Conservation (phyloP, 176 grass and related monocot species). For the Ampelocalamus luodianensis region DNA sequence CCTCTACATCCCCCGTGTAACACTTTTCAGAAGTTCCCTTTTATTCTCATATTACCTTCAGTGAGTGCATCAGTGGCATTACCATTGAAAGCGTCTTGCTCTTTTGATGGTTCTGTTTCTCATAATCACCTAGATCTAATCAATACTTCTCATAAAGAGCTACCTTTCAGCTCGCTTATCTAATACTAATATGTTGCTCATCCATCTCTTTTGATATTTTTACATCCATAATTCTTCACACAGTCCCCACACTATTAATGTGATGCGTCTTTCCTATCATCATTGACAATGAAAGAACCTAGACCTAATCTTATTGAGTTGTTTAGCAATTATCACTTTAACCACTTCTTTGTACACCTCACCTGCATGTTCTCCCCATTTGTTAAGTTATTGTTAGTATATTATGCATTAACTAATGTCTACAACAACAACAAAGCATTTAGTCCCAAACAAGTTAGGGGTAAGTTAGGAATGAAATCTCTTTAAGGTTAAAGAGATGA, state of each 20-base stretch:
- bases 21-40: background rate
- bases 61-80: background rate
- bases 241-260: background rate
- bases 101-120: background rate
- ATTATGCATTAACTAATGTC: background rate
- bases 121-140: background rate
- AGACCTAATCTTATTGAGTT: background rate
- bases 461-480: no score
- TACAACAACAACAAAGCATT: no score
- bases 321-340: no score
- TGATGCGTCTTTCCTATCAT: background rate
- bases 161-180: background rate
- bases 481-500: no score
- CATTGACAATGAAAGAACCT: background rate
- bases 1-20: no score
- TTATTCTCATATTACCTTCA: background rate
- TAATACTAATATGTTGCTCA: background rate
- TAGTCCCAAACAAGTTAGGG: no score
- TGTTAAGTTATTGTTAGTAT: background rate
- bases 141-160: background rate
- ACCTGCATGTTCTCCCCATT: background rate
- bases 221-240: background rate
- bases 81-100: background rate
- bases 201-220: background rate
- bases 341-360: no score